Conservation (phyloP, 78 protist species). For the Cavenderia fasciculata region DNA sequence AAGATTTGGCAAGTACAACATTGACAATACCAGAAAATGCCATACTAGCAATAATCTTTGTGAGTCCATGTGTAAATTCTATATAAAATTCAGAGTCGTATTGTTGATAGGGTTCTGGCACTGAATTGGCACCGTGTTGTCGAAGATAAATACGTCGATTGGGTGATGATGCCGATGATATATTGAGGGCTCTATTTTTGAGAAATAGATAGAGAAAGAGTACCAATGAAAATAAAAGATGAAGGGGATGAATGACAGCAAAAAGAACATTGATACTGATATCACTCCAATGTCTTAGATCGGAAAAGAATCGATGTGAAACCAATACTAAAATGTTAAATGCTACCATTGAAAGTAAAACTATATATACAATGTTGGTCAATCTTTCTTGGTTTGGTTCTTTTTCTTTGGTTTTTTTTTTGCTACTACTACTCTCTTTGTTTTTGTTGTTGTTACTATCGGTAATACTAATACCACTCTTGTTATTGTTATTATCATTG, state of each 20-base stretch:
- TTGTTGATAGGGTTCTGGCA: too few relatives aligned
- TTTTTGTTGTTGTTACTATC: not conserved
- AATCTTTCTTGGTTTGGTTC: not conserved
- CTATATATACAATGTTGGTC: slow-evolving; percentile 8
- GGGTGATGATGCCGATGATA: not conserved
- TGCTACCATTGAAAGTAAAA: not conserved
- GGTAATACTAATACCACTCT: not conserved
- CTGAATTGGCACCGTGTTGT: not conserved
- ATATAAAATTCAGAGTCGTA: too few relatives aligned
- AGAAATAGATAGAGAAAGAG: slow-evolving; percentile 20
- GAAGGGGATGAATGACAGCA: slow-evolving; percentile 10
- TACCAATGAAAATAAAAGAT: slow-evolving; percentile 19
- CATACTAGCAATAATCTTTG: not conserved
- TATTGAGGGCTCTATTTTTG: not conserved
- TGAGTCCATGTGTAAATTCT: not conserved
- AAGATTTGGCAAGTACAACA: not conserved
- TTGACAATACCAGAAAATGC: slow-evolving; percentile 37
- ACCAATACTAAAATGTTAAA: slow-evolving; percentile 32
- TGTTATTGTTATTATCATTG: not conserved
- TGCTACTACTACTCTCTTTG: not conserved
- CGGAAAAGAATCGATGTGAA: slow-evolving; percentile 21
- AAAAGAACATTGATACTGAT: slow-evolving; percentile 1
- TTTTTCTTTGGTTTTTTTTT: not conserved
- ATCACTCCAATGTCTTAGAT: slow-evolving; percentile 26
- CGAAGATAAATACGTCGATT: not conserved